These are phyloP conservation scores for Silene noctiflora DNA, from an alignment of 179 eudicot species.

Conservation along the genomic window DNA sequence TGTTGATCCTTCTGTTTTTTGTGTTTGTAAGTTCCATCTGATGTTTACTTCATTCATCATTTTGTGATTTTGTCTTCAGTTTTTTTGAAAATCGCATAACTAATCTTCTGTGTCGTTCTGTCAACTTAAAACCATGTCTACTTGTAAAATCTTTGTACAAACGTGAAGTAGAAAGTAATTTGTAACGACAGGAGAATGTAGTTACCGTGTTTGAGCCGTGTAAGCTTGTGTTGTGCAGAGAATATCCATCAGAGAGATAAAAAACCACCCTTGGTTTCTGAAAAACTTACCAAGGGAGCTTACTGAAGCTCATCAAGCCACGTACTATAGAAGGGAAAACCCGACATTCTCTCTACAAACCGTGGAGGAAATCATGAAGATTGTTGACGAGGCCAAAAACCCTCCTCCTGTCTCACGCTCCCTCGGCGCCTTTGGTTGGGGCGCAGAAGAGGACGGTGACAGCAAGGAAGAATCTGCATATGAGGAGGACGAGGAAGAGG, in stretches of 20 bases:
- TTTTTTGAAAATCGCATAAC: no score
- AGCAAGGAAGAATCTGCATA: constrained; percentile 28
- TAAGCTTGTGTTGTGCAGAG: constrained; percentile 27
- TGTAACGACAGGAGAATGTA: background rate
- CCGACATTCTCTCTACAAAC: constrained; percentile 40
- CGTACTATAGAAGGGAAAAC: constrained; percentile 33
- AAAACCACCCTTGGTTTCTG: constrained; percentile 42
- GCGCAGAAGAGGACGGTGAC: constrained; percentile 37
- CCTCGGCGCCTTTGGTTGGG: constrained; percentile 38
- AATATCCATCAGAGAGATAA: constrained; percentile 38
- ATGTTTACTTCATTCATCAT: no score
- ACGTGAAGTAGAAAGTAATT: no score
- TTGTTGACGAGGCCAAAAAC: constrained; percentile 39
- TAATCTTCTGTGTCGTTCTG: no score
- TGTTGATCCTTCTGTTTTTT: no score
- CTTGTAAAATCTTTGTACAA: no score
- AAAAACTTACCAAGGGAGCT: constrained; percentile 47
- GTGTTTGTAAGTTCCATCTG: no score
- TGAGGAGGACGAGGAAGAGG: constrained; percentile 34
- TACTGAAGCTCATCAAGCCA: constrained; percentile 41
- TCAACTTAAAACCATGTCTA: no score
- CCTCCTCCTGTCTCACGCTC: constrained; percentile 36
- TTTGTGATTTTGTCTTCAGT: no score
- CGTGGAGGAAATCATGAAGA: constrained; percentile 42
- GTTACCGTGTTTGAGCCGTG: background rate